Base-by-base conservation (phyloP, 495 filamentous ascomycete genomes). In the Amphirosellinia nigrospora region DNA sequence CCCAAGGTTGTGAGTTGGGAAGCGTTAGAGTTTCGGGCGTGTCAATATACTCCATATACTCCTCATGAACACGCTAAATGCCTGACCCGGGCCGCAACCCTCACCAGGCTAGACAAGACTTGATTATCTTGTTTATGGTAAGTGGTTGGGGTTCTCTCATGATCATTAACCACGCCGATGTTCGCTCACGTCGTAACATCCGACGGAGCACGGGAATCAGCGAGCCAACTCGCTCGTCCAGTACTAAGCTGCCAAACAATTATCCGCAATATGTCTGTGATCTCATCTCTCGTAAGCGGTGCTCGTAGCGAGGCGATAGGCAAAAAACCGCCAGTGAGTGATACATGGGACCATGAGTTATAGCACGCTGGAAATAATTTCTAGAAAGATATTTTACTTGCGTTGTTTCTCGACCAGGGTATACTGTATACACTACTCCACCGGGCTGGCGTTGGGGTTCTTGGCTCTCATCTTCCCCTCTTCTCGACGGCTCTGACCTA, bases 401-500 rank as follows among this genome's bases (percentile, higher is more conserved):
- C 53, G 53, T 34, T 26, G 13, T 53, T 30, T 28, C 19, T 53
- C 6, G 19, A 19, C 30, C 15, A 36, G n/a, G 55, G 30, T 58
- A 36, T 58, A 36, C 55, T 30, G 55, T 58, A 36, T 32, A 58
- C 3, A 32, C 34, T 64, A 23, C 48, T 58, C 46, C 50, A 67
- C 36, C n/a, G 46, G 26, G 50, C 60, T 50, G 59, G 48, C 26
- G 59, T 70, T 46, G 60, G 48, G 39, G 34, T 70, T 70, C 68
- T 70, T 70, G 68, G 68, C 68, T 70, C 30, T 11, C 48, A 46
- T 56, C 56, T 58, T 56, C 68, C 68, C 60, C 68, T 70, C 60
- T 70, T 58, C 46, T 45, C 16, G 48, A 63, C 46, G 46, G 43
- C 48, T 65, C 62, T 53, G 48, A 46, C 52, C 64, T 67, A 26